These are phyloP conservation scores for Grifola frondosa DNA, from an alignment of 1,284 basidiomycete species.

Conservation along the genomic window DNA sequence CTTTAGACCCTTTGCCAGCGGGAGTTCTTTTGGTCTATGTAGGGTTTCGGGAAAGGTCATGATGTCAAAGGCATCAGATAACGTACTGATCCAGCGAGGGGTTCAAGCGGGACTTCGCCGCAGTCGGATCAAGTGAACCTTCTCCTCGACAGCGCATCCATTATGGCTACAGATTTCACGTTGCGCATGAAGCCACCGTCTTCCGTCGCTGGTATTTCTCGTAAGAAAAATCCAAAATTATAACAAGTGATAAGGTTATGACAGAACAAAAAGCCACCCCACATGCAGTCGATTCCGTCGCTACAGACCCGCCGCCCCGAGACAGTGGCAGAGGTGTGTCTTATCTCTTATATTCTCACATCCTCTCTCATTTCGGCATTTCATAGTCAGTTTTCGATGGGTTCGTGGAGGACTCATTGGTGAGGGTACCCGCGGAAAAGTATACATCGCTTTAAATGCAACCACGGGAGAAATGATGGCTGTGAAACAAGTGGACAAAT, in stretches of 20 bases:
- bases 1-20: no score
- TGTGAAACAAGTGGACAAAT: conserved; percentile 98
- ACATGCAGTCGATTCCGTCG: conserved; percentile 40
- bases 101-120: conserved; percentile 78
- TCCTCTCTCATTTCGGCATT: conserved; percentile 3
- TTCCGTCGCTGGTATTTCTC: conserved; percentile 52
- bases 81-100: no score
- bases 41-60: no score
- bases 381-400: conserved; percentile 92
- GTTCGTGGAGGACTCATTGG: conserved; percentile 97
- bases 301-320: conserved; percentile 52
- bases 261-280: conserved; percentile 58
- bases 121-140: conserved; percentile 62
- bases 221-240: conserved; percentile 90
- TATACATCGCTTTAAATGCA: conserved; percentile 96
- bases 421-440: conserved; percentile 96
- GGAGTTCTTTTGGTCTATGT: no score
- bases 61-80: no score
- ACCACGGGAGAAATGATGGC: conserved; percentile 99
- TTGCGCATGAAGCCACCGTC: conserved; percentile 50
- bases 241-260: conserved; percentile 94
- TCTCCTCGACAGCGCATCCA: conserved; percentile 40
- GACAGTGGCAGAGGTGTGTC: conserved; percentile 60
- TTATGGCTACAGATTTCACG: conserved; percentile 65
- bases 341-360: conserved; percentile 8